Evolutionary conservation across 2,329 filamentous ascomycete species (phyloP), one percentile per base, ranked within the genome.

Genomic region (Cladobotryum protrusum): DNA sequence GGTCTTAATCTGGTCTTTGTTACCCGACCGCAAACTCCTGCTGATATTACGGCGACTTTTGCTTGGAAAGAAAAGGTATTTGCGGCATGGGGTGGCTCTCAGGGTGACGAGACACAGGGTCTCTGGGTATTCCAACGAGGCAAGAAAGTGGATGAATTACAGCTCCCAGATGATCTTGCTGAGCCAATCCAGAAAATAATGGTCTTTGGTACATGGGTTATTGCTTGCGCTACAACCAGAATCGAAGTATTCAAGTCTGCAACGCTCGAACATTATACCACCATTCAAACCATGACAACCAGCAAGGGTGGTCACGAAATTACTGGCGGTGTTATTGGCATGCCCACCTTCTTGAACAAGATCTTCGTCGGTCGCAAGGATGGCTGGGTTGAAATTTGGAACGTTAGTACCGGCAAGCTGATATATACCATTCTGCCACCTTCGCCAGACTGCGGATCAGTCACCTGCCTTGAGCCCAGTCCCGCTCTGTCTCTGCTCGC

Each of bases 301-400:
- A 72, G 71, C 54, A 74, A 81, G 32, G 77, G 77, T 17, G 79
- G 81, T 49, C 85, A 83, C 57, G 73, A 84, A 57, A 82, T 96
- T 50, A 89, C 87, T 0, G 87, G 87, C 19, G 83, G 85, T 45
- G 78, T 96, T 58, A 86, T 83, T 64, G 95, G 82, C 61, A 89
- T 97, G 85, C 91, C 92, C 1, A 97, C 93, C 0, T 95, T 90
- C 67, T 70, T 99, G 53, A 99, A 99, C 75, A 99, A 99, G 69
- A 81, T 99, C 41, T 89, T 97, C 57, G 87, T 89, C 3, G 95
- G 89, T 9, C 84, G 89, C 60, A 81, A 80, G 55, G 90, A 99
- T 65, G 93, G 93, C 6, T 86, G 84, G 67, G 85, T 96, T 8
- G 93, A 99, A 63, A 95, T 99, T 45, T 99, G 93, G 92, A 99